phyloP scores from a whole-genome alignment of 1,139 yeast genomes.

The Kodamaea arcana region DNA sequence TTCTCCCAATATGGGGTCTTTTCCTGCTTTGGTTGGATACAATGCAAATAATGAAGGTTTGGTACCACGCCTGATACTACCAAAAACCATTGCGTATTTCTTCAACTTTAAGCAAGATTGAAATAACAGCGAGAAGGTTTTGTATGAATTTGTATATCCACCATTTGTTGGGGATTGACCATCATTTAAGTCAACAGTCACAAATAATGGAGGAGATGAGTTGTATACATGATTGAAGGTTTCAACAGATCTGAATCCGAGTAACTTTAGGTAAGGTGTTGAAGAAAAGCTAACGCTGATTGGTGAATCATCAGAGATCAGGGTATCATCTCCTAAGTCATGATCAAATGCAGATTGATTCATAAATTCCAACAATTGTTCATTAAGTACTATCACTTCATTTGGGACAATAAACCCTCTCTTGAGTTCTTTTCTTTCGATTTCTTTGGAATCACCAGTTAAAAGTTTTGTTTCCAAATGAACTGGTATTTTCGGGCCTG shows the following conservation, averaged over 20 bases:
- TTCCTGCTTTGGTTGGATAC: slow-evolving; percentile 46
- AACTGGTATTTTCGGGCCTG: slow-evolving; percentile 51
- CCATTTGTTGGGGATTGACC: slow-evolving; percentile 26
- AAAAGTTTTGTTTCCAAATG: slow-evolving; percentile 38
- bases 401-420: slow-evolving; percentile 26
- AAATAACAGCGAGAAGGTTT: slow-evolving; percentile 66
- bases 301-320: background rate
- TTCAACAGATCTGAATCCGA: slow-evolving; percentile 58
- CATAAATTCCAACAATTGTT: slow-evolving; percentile 27
- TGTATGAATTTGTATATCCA: slow-evolving; percentile 56
- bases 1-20: slow-evolving; percentile 10
- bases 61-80: slow-evolving; percentile 52
- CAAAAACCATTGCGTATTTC: slow-evolving; percentile 70
- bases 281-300: slow-evolving; percentile 16
- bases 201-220: slow-evolving; percentile 52
- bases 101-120: slow-evolving; percentile 50
- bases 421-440: slow-evolving; percentile 16
- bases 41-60: slow-evolving; percentile 59
- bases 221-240: slow-evolving; percentile 50
- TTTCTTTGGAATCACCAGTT: slow-evolving; percentile 16
- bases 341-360: slow-evolving; percentile 37
- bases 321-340: slow-evolving; percentile 11
- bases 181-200: slow-evolving; percentile 42
- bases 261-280: slow-evolving; percentile 46
- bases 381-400: slow-evolving; percentile 24